Conservation (phyloP, 2,329 filamentous ascomycete species). For the Venturia asperata region DNA sequence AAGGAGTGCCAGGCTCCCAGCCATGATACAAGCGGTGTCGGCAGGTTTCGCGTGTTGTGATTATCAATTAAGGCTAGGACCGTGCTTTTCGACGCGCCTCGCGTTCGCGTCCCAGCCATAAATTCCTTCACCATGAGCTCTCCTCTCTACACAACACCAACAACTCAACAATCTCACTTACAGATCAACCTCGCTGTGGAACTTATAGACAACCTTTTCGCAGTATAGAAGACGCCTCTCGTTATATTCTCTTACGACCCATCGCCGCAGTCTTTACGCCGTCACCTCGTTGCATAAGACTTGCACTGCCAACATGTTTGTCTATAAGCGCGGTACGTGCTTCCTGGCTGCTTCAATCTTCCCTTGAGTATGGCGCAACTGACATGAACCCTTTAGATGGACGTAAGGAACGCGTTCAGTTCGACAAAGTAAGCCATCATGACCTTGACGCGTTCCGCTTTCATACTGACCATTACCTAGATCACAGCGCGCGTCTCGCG, state of each 20-base stretch:
- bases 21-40: background rate
- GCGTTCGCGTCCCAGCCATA: background rate
- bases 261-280: background rate
- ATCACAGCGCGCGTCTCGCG: slow-evolving; percentile 80
- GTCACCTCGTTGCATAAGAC: background rate
- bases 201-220: background rate
- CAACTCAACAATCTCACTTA: background rate
- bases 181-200: background rate
- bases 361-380: slow-evolving; percentile 1
- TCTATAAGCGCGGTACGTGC: slow-evolving; percentile 54
- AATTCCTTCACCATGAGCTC: background rate
- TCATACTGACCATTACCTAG: background rate
- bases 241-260: background rate
- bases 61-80: slow-evolving; percentile 1
- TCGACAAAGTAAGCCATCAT: slow-evolving; percentile 84
- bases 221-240: background rate
- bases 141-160: background rate
- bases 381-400: slow-evolving; percentile 57
- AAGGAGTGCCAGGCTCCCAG: background rate
- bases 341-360: slow-evolving; percentile 17
- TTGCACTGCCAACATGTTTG: slow-evolving; percentile 44
- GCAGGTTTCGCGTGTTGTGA: slow-evolving; percentile 6
- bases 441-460: background rate
- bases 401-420: slow-evolving; percentile 99
- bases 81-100: background rate